Evolutionary conservation across 805 yeast species (phyloP).

Genomic region (Jamesozyma hellenica): DNA sequence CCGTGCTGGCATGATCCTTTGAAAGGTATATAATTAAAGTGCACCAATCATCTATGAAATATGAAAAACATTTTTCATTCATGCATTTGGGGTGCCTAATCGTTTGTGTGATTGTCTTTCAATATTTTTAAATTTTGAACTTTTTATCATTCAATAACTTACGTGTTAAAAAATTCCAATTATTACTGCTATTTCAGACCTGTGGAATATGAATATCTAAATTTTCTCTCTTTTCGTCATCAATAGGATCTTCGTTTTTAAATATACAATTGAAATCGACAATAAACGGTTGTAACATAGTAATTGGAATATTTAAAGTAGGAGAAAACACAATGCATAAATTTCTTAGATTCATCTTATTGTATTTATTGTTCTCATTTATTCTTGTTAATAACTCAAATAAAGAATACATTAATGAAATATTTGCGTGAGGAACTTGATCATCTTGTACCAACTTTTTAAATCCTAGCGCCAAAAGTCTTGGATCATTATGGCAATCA

Average conservation of each 20-base stretch:
- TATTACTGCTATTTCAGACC: conserved; percentile 7
- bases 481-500: conserved; percentile 24
- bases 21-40: too few species aligned
- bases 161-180: too few species aligned
- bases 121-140: too few species aligned
- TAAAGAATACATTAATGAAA: conserved; percentile 52
- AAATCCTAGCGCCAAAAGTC: conserved; percentile 24
- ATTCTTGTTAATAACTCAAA: conserved; percentile 60
- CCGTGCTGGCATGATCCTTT: too few species aligned
- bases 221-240: conserved; percentile 35
- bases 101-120: too few species aligned
- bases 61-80: too few species aligned
- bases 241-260: conserved; percentile 38
- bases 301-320: conserved; percentile 58
- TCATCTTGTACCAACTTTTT: conserved; percentile 25
- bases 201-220: conserved; percentile 47
- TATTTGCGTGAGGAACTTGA: conserved; percentile 42
- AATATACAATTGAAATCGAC: conserved; percentile 55
- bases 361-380: conserved; percentile 46
- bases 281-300: conserved; percentile 47
- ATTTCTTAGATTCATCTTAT: conserved; percentile 79
- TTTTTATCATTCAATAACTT: too few species aligned
- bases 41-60: too few species aligned
- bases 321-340: conserved; percentile 75
- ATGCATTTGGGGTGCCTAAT: too few species aligned